Percentiles rank a stretch among this genome's conserved stretches.
These are phyloP conservation scores for Blastocladiella britannica DNA, from an alignment of 192 early-diverging fungal genomes.

Conservation along the genomic window DNA sequence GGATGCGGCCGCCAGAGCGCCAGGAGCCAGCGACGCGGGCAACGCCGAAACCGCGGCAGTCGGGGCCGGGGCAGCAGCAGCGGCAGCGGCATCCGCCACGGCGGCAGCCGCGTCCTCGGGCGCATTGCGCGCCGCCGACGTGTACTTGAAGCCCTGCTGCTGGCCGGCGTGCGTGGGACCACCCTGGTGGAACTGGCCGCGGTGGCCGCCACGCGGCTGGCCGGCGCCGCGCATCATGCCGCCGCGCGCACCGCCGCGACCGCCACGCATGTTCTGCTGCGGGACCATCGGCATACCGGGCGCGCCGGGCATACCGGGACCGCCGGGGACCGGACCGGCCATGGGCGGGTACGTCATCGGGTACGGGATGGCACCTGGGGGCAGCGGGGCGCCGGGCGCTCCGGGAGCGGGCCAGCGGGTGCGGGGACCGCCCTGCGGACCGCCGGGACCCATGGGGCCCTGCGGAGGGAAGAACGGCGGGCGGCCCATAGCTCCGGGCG, in stretches of 20 bases:
- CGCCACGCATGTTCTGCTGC: conserved; percentile 21
- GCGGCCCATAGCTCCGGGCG: conserved; percentile 15
- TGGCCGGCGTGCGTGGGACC: neutral
- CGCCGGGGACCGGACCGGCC: conserved; percentile 12
- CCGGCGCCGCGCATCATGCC: conserved; percentile 22
- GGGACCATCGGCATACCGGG: too few species aligned
- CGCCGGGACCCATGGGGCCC: too few species aligned
- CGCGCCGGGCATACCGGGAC: conserved; percentile 5
- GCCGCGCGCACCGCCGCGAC: conserved; percentile 21
- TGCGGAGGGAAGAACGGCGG: neutral
- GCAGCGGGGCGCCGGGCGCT: conserved; percentile 21
- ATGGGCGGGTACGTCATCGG: conserved; percentile 11
- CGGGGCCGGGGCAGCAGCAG: conserved; percentile 12
- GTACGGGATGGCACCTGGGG: conserved; percentile 11
- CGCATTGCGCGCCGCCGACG: conserved; percentile 23
- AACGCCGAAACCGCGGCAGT: conserved; percentile 14
- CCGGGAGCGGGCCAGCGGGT: conserved; percentile 13
- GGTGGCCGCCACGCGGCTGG: too few species aligned
- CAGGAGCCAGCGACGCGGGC: conserved; percentile 39
- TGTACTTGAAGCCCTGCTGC: conserved; percentile 21
- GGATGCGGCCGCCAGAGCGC: conserved; percentile 53
- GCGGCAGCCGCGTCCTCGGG: conserved; percentile 12
- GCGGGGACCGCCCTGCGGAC: conserved; percentile 11
- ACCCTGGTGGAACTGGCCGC: conserved; percentile 11
- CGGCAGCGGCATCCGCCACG: conserved; percentile 12